Evolutionary conservation across 106 monocot species (phyloP).

Genomic region (Alisma plantagoaquatica): DNA sequence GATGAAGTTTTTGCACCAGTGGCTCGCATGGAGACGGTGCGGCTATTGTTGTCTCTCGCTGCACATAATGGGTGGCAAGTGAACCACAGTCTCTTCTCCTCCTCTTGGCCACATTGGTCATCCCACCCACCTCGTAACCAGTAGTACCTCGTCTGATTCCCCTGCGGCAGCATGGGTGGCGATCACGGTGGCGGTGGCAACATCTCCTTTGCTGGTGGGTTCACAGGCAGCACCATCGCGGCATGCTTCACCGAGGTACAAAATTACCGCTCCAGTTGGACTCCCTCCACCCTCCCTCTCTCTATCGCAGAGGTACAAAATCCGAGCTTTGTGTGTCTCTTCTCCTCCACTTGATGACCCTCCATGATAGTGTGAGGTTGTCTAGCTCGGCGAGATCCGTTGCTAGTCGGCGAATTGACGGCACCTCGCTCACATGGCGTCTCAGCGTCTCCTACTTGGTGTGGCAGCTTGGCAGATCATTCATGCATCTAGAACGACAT

Average conservation of each 20-base stretch:
- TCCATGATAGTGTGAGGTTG: constrained; percentile 78
- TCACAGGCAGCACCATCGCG: constrained; percentile 70
- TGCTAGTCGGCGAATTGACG: constrained; percentile 10
- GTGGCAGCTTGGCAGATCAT: too few species aligned
- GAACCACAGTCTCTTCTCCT: too few species aligned
- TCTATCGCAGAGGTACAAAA: background rate
- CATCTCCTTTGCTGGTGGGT: constrained; percentile 52
- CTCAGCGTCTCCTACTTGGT: too few species aligned
- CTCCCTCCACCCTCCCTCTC: background rate
- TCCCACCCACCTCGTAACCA: too few species aligned
- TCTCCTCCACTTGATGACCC: background rate
- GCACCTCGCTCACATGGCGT: constrained; percentile 40
- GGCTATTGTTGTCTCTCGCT: too few species aligned
- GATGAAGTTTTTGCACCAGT: too few species aligned
- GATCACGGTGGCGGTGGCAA: constrained; percentile 5
- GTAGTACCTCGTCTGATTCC: background rate
- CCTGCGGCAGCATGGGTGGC: constrained; percentile 9
- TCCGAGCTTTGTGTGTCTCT: background rate
- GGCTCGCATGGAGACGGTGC: too few species aligned
- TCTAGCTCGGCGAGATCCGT: constrained; percentile 76
- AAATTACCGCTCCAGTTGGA: too few species aligned
- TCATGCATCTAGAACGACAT: too few species aligned
- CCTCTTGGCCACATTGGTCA: too few species aligned
- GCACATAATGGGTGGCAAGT: too few species aligned
- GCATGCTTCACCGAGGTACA: constrained; percentile 67